Evolutionary conservation across 306 rosid species (phyloP).

Genomic region (Dicorynia guianensis): DNA sequence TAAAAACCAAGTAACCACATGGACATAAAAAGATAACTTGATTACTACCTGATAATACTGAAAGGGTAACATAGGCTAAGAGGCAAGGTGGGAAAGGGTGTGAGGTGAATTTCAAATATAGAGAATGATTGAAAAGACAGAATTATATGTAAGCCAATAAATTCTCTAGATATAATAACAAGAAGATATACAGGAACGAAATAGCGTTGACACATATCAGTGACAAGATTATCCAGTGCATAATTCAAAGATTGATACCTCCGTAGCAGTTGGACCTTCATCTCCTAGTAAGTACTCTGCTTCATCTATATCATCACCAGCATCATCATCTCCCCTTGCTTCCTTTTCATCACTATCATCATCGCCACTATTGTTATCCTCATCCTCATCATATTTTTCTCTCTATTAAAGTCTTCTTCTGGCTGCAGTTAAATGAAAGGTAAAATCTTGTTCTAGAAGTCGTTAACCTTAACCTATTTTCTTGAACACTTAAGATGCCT

Average conservation of each 20-base stretch:
- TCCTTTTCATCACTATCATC: slow-evolving; percentile 2
- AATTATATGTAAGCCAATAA: not conserved
- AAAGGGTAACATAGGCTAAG: not conserved
- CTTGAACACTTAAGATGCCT: too few relatives aligned
- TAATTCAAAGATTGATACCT: slow-evolving; percentile 35
- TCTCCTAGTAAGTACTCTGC: slow-evolving; percentile 39
- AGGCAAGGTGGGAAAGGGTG: not conserved
- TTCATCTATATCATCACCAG: slow-evolving; percentile 33
- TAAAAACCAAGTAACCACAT: not conserved
- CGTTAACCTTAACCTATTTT: not conserved
- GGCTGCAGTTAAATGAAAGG: slow-evolving; percentile 35
- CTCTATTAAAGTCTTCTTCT: slow-evolving; percentile 27
- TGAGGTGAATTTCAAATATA: not conserved
- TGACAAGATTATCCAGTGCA: slow-evolving; percentile 4
- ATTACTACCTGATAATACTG: not conserved
- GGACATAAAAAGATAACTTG: not conserved
- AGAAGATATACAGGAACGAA: not conserved
- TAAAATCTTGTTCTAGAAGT: not conserved
- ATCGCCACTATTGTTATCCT: not conserved
- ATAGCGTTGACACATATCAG: not conserved
- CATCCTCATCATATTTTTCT: slow-evolving; percentile 29
- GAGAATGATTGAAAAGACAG: not conserved
- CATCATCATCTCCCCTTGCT: slow-evolving; percentile 13
- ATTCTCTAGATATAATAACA: not conserved
- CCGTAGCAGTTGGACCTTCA: slow-evolving; percentile 28